A percentile compares a stretch with the other conserved stretches of the same genome.
These are phyloP conservation scores for Schizophyllum amplum DNA, from an alignment of 1,284 basidiomycete genomes.

Conservation along the genomic window DNA sequence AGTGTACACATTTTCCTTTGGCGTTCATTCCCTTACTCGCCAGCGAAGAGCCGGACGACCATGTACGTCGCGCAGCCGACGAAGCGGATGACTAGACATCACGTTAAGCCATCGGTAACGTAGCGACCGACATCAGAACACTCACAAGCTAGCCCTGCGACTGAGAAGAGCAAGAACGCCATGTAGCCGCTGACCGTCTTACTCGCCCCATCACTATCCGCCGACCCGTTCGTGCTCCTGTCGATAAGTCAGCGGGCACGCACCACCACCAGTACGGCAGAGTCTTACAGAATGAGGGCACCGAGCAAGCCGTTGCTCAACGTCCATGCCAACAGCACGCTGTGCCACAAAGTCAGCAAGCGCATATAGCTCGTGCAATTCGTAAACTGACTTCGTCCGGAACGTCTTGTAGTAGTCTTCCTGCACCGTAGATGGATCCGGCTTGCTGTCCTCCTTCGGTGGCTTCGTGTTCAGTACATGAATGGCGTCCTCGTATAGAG, in stretches of 20 bases:
- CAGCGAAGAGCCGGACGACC: constrained; percentile 74
- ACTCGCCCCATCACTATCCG: constrained; percentile 32
- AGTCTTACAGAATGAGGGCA: constrained; percentile 63
- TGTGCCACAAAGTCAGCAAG: constrained; percentile 8
- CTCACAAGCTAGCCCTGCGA: constrained; percentile 80
- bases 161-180: constrained; percentile 76
- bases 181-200: constrained; percentile 67
- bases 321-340: constrained; percentile 74
- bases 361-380: constrained; percentile 3
- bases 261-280: no score
- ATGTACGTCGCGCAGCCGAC: constrained; percentile 73
- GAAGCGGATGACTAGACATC: constrained; percentile 64
- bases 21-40: constrained; percentile 45
- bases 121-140: no score
- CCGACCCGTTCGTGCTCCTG: background rate
- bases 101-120: constrained; percentile 1
- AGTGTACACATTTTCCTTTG: background rate
- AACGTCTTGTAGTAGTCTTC: constrained; percentile 88
- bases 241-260: background rate
- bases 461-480: constrained; percentile 69
- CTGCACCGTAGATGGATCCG: constrained; percentile 63
- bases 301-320: constrained; percentile 75
- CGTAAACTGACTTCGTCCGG: constrained; percentile 58
- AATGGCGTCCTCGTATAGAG: constrained; percentile 79
- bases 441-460: constrained; percentile 57